These are phyloP conservation scores for Vigna trinervia DNA, from an alignment of 306 rosid genomes.

Conservation along the genomic window DNA sequence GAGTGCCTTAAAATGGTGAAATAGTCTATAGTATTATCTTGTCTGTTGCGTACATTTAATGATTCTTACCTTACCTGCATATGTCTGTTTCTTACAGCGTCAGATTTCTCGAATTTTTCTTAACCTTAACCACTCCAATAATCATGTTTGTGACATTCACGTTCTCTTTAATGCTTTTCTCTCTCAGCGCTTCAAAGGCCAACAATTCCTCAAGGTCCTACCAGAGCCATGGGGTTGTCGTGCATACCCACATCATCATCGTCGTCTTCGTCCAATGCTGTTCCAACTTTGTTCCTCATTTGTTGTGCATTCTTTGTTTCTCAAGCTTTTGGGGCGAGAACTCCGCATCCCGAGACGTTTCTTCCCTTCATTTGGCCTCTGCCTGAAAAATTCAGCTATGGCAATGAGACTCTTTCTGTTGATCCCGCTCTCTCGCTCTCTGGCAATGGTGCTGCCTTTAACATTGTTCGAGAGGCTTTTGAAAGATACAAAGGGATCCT, in stretches of 20 bases:
- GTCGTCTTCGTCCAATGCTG: not conserved
- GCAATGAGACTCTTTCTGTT: constrained; percentile 67
- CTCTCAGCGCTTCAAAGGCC: not conserved
- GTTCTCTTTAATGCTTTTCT: not conserved
- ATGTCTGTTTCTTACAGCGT: constrained; percentile 16
- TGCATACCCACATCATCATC: constrained; percentile 6
- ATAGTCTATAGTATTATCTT: not conserved
- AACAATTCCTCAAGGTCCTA: not conserved
- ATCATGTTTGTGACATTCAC: not conserved
- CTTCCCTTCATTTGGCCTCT: constrained; percentile 87
- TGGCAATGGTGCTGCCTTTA: constrained; percentile 61
- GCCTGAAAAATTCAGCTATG: constrained; percentile 71
- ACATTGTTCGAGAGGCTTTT: constrained; percentile 64
- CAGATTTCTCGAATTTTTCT: constrained; percentile 4
- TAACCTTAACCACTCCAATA: not conserved
- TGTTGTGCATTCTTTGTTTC: constrained; percentile 41
- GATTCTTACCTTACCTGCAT: constrained; percentile 1
- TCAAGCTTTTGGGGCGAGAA: constrained; percentile 26
- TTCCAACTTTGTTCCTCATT: constrained; percentile 35
- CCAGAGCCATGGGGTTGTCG: constrained; percentile 40
- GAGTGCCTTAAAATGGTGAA: not conserved
- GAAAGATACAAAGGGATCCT: constrained; percentile 70
- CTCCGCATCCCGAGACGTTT: constrained; percentile 41
- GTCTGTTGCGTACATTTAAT: constrained; percentile 15
- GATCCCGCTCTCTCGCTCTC: constrained; percentile 72